Conservation (phyloP, 805 yeast genomes). For the Metschnikowia vanudenii region DNA sequence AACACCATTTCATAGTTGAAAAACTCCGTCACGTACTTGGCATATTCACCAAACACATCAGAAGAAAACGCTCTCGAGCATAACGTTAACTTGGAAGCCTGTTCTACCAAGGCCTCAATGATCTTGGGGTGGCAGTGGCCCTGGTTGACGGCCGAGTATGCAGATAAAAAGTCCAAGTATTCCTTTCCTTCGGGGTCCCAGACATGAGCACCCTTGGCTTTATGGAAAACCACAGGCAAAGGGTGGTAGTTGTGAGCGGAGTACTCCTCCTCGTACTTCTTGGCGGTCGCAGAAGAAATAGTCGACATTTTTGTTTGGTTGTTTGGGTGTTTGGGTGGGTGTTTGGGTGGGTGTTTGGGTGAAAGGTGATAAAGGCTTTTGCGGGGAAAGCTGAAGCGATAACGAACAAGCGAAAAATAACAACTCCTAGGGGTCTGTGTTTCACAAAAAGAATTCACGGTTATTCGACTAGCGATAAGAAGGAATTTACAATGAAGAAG, state of each 20-base stretch:
- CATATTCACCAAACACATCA: slow-evolving; percentile 81
- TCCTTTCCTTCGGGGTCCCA: slow-evolving; percentile 98
- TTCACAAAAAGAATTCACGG: too few relatives aligned
- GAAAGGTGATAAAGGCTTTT: background rate
- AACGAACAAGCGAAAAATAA: too few relatives aligned
- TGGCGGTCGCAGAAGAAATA: slow-evolving; percentile 64
- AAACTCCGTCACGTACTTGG: slow-evolving; percentile 83
- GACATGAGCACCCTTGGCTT: slow-evolving; percentile 86
- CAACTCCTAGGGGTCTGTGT: too few relatives aligned
- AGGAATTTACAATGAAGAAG: too few relatives aligned
- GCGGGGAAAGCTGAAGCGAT: too few relatives aligned
- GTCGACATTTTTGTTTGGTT: slow-evolving; percentile 10
- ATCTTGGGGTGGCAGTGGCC: slow-evolving; percentile 98
- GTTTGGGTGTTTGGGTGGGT: background rate
- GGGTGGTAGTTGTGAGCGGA: slow-evolving; percentile 98
- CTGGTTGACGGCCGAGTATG: slow-evolving; percentile 96
- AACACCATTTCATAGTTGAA: slow-evolving; percentile 89
- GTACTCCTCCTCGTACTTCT: slow-evolving; percentile 67
- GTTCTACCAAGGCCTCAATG: slow-evolving; percentile 78
- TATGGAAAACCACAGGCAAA: slow-evolving; percentile 87
- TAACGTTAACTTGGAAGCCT: slow-evolving; percentile 79
- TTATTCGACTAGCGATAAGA: too few relatives aligned
- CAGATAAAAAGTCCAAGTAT: slow-evolving; percentile 88
- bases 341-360: background rate
- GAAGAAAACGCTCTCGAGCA: slow-evolving; percentile 92